Conservation (phyloP, 129 eudicot genomes). For the sunflower (Helianthus annuus) region HanXRQr2.0-SUNRISE NC_035438.2:132637069-132637568, state of each 20-base stretch:
- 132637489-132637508: not conserved
- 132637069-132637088: slow-evolving; percentile 17
- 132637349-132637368: no score
- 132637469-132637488: not conserved
- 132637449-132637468: no score
- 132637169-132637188: not conserved
- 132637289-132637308: not conserved
- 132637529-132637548: no score
- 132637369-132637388: no score
- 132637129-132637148: not conserved
- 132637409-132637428: no score
- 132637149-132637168: not conserved
- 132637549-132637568: no score
- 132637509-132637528: not conserved
- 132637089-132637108: slow-evolving; percentile 7
- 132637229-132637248: not conserved
- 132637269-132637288: not conserved
- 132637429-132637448: no score
- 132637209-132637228: not conserved
- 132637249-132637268: not conserved
- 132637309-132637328: not conserved
- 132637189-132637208: not conserved
- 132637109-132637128: not conserved
- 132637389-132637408: no score
- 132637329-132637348: no score